Percentiles rank a stretch among this genome's conserved stretches.
phyloP scores from a whole-genome alignment of 768 basidiomycete species.

The Baorangia bicolor region DNA sequence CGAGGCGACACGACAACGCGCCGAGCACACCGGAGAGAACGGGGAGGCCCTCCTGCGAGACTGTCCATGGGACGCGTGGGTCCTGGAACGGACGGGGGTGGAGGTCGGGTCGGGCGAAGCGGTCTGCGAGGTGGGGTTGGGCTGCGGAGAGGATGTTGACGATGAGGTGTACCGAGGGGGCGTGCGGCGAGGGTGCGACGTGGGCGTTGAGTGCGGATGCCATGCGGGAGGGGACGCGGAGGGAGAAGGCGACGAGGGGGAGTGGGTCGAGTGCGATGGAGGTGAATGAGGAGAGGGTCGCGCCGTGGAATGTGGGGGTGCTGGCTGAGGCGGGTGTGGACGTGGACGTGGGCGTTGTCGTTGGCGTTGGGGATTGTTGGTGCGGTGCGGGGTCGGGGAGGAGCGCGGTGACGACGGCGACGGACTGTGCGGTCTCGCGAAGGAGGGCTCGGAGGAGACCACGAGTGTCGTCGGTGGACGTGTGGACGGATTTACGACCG shows the following conservation, averaged over 20 bases:
- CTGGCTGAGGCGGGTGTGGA: not conserved
- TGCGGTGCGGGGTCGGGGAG: constrained; percentile 40
- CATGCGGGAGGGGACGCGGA: constrained; percentile 89
- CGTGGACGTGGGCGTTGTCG: not conserved
- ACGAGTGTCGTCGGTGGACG: constrained; percentile 15
- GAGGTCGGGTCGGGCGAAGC: constrained; percentile 73
- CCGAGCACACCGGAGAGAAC: constrained; percentile 62
- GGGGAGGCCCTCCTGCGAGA: constrained; percentile 56
- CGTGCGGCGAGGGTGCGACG: constrained; percentile 4
- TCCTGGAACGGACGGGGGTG: constrained; percentile 58
- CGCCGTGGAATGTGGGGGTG: constrained; percentile 64
- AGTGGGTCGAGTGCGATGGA: constrained; percentile 88
- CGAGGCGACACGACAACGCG: constrained; percentile 68
- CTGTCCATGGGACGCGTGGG: constrained; percentile 35
- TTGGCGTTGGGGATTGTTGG: too few species aligned
- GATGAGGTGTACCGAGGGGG: constrained; percentile 52
- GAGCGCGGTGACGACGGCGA: constrained; percentile 78
- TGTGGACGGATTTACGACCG: constrained; percentile 4
- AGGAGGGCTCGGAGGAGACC: constrained; percentile 52
- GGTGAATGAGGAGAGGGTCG: constrained; percentile 91
- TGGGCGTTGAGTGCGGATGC: constrained; percentile 53
- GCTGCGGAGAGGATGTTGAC: constrained; percentile 76
- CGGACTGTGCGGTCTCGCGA: constrained; percentile 80
- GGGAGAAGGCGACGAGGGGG: constrained; percentile 85
- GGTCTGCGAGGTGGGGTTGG: constrained; percentile 60